Conservation (phyloP, 2,329 filamentous ascomycete genomes). For the Fusarium armeniacum region DNA sequence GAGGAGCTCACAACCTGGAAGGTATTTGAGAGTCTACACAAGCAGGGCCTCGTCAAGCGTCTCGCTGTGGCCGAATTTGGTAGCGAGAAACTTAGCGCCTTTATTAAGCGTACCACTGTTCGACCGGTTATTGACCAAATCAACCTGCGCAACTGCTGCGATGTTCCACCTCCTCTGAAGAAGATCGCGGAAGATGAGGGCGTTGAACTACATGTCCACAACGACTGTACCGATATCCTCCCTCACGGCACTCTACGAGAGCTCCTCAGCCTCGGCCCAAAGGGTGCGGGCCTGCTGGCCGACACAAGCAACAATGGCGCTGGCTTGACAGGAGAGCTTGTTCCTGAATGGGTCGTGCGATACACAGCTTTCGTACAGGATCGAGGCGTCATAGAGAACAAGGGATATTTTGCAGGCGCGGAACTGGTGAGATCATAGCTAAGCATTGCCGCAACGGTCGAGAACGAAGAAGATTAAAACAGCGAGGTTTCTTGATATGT, state of each 20-base stretch:
- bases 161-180: conserved; percentile 89
- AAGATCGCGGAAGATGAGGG: conserved; percentile 84
- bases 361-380: conserved; percentile 97
- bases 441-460: conserved; percentile 3
- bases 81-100: conserved; percentile 81
- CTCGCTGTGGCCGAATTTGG: conserved; percentile 94
- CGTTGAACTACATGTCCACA: conserved; percentile 92
- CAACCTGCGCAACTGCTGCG: conserved; percentile 95
- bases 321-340: conserved; percentile 81
- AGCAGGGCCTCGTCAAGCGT: conserved; percentile 77
- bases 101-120: conserved; percentile 78
- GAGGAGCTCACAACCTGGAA: conserved; percentile 78
- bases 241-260: conserved; percentile 87
- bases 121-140: conserved; percentile 92
- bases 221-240: conserved; percentile 92
- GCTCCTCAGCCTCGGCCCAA: conserved; percentile 78
- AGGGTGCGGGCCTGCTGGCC: conserved; percentile 82
- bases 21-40: conserved; percentile 79
- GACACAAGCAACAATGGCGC: conserved; percentile 64
- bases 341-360: conserved; percentile 94
- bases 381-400: conserved; percentile 96
- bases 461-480: conserved; percentile 6
- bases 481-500: conserved; percentile 27
- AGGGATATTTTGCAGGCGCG: conserved; percentile 94
- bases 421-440: conserved; percentile 67